Evolutionary conservation across 75 land plant species (phyloP).

Genomic region (Picea sitchensis): DNA sequence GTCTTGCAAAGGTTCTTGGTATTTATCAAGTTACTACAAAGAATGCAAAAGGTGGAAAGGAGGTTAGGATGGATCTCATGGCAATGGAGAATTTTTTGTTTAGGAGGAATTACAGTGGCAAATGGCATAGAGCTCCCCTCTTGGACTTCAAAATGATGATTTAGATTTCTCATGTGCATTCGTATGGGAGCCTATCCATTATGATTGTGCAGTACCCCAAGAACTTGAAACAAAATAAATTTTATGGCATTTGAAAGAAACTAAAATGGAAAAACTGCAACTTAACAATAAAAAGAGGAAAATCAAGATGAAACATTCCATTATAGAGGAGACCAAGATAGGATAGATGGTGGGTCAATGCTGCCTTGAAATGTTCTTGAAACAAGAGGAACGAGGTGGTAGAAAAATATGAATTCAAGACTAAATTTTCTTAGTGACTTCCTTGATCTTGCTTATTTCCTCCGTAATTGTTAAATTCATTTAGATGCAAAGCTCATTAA

Average conservation of each 20-base stretch:
- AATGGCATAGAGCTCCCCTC: too few species aligned
- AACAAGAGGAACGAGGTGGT: neutral
- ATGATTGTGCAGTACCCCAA: too few species aligned
- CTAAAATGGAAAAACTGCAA: neutral
- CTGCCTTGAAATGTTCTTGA: neutral
- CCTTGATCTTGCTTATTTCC: neutral
- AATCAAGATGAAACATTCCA: neutral
- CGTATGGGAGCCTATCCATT: too few species aligned
- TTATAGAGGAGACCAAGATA: neutral
- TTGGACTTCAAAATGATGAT: too few species aligned
- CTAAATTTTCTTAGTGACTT: neutral
- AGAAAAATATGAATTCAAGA: neutral
- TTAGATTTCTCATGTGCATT: too few species aligned
- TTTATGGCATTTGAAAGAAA: too few species aligned
- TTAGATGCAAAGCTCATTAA: neutral
- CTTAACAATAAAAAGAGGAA: slow-evolving; percentile 4
- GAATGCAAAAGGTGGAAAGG: too few species aligned
- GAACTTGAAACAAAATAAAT: too few species aligned
- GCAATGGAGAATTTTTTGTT: slow-evolving; percentile 97
- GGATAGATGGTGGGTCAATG: neutral
- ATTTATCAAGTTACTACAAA: too few species aligned
- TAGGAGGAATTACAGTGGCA: slow-evolving; percentile 30
- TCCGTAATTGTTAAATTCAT: neutral
- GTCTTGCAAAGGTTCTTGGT: too few species aligned
- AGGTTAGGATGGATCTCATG: slow-evolving; percentile 18